Conservation (phyloP, 768 basidiomycete species). For the Tricholoma furcatifolium region DNA sequence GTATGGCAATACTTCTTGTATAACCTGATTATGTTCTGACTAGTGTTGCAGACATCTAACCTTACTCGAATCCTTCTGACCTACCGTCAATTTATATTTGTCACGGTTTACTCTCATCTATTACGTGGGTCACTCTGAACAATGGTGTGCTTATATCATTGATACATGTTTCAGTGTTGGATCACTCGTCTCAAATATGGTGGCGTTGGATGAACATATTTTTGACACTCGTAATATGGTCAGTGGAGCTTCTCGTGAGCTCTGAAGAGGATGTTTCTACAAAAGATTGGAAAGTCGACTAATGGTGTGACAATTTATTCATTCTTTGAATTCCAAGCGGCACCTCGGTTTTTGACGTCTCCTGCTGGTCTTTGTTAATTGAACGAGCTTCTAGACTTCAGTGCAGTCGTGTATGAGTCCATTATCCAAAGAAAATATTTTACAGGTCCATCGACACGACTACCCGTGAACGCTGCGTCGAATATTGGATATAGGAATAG, state of each 20-base stretch:
- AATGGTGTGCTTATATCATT: not conserved
- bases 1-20: conserved; percentile 36
- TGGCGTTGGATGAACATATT: conserved; percentile 93
- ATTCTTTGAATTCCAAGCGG: too few species aligned
- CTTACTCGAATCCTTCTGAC: conserved; percentile 74
- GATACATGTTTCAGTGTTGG: conserved; percentile 55
- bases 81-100: conserved; percentile 81
- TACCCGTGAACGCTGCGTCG: too few species aligned
- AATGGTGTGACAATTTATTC: conserved; percentile 17
- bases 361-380: too few species aligned
- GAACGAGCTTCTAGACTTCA: too few species aligned
- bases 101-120: conserved; percentile 85
- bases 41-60: conserved; percentile 60
- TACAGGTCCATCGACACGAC: not conserved
- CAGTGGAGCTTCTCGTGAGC: conserved; percentile 76
- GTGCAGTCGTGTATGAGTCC: not conserved
- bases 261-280: conserved; percentile 65
- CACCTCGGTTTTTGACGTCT: too few species aligned
- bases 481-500: too few species aligned
- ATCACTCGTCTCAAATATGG: conserved; percentile 90
- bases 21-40: conserved; percentile 8
- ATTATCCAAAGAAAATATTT: not conserved
- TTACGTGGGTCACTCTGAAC: conserved; percentile 55
- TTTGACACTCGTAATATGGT: conserved; percentile 82
- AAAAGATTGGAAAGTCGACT: conserved; percentile 82